Conservation (phyloP, 2,329 filamentous ascomycete species). For the Curvularia lunata region DNA sequence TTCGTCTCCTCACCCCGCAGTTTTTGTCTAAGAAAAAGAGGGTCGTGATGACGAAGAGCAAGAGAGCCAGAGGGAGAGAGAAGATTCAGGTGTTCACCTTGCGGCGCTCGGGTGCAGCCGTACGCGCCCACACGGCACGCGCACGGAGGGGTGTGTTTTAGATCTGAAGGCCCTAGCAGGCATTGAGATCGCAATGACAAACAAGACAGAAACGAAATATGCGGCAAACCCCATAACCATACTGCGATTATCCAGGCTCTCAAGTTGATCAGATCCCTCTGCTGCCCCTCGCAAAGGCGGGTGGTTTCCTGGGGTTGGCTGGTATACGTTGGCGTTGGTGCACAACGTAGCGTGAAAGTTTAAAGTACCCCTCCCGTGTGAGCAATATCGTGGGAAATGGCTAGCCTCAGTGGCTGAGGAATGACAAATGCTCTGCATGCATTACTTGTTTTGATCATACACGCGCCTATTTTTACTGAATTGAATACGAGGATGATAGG, state of each 20-base stretch:
- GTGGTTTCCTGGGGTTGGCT: neutral
- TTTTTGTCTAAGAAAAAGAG: neutral
- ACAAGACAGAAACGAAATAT: neutral
- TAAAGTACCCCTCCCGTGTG: neutral
- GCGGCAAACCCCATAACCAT: neutral
- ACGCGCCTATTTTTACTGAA: neutral
- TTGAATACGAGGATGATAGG: neutral
- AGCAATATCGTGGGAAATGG: neutral
- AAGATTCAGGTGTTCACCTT: neutral
- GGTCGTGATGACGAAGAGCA: neutral
- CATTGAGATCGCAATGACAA: neutral
- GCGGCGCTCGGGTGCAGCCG: neutral
- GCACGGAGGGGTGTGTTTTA: neutral
- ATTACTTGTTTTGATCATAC: neutral
- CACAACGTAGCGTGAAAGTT: constrained; percentile 9
- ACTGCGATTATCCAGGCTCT: neutral
- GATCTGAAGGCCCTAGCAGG: neutral
- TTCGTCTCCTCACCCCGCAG: neutral
- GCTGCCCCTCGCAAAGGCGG: neutral
- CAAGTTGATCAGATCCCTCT: neutral
- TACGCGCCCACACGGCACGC: neutral
- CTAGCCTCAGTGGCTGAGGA: neutral
- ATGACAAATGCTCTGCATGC: neutral
- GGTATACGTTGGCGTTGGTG: constrained; percentile 2
- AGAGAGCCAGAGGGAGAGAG: neutral